Evolutionary conservation across 345 rosid genomes (phyloP).

Genomic region (Schrenkiella parvula): DNA sequence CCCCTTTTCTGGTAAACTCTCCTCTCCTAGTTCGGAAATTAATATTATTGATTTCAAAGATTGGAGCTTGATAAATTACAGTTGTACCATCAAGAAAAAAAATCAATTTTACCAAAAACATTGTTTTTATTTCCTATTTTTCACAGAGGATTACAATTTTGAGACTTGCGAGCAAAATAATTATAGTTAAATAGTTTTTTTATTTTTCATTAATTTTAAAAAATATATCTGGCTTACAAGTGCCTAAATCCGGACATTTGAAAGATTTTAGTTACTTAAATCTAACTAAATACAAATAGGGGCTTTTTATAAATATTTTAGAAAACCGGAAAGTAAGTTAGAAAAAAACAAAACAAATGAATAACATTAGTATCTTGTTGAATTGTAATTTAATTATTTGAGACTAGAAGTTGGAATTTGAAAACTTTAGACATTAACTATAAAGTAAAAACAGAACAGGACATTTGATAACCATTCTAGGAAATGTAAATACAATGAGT

Average conservation of each 20-base stretch:
- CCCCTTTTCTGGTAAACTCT: conserved; percentile 40
- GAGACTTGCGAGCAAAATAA: background rate
- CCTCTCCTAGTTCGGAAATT: background rate
- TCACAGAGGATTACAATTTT: background rate
- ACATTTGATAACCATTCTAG: background rate
- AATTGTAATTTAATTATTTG: background rate
- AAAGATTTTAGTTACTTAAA: background rate
- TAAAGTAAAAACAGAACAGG: background rate
- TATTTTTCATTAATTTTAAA: background rate
- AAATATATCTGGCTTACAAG: background rate
- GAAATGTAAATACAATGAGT: background rate
- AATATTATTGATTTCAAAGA: background rate
- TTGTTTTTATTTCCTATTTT: background rate
- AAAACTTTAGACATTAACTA: background rate
- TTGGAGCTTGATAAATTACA: background rate
- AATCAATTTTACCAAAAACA: background rate
- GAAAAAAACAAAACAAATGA: background rate
- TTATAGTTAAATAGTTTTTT: background rate
- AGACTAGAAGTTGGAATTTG: background rate
- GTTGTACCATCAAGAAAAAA: background rate
- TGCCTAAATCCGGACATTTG: background rate
- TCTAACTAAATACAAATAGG: background rate
- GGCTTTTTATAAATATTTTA: background rate
- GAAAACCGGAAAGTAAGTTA: background rate
- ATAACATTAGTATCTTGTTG: background rate